These are phyloP conservation scores for Uromyces viciae-fabae DNA, from an alignment of 1,284 basidiomycete species.

Conservation along the genomic window DNA sequence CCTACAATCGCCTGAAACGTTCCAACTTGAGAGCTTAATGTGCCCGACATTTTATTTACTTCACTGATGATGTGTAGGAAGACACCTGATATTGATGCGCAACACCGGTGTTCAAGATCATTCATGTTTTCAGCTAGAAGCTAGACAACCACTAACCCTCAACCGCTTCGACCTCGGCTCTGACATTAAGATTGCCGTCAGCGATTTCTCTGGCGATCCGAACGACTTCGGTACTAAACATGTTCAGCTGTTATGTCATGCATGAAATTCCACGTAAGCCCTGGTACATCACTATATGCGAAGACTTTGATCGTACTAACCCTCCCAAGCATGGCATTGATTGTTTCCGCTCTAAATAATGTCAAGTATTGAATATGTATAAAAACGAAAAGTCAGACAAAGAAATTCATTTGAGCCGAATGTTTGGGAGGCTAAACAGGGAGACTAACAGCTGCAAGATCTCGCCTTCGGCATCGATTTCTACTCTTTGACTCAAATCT, in stretches of 20 bases:
- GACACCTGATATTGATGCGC: slow-evolving; percentile 9
- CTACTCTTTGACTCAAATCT: slow-evolving; percentile 91
- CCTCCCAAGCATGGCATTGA: slow-evolving; percentile 45
- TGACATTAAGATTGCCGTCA: slow-evolving; percentile 42
- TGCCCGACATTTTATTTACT: slow-evolving; percentile 44
- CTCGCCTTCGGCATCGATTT: slow-evolving; percentile 92
- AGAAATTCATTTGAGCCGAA: no score
- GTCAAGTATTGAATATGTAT: not conserved
- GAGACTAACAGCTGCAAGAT: slow-evolving; percentile 78
- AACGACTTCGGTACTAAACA: slow-evolving; percentile 45
- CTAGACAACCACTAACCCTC: slow-evolving; percentile 8
- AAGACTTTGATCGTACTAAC: slow-evolving; percentile 4
- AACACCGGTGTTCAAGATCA: not conserved
- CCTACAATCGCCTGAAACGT: slow-evolving; percentile 44
- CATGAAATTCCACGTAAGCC: not conserved
- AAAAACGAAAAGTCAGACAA: not conserved
- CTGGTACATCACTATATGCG: not conserved
- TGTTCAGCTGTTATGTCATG: slow-evolving; percentile 23
- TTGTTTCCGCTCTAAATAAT: slow-evolving; percentile 28
- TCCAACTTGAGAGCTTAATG: slow-evolving; percentile 43
- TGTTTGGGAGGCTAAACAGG: not conserved
- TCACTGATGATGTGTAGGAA: slow-evolving; percentile 45
- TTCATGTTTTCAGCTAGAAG: not conserved
- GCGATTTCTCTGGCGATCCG: slow-evolving; percentile 44
- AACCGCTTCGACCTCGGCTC: slow-evolving; percentile 45